Conservation (phyloP, 2,329 filamentous ascomycete species). For the Rasamsonia emersonii region DNA sequence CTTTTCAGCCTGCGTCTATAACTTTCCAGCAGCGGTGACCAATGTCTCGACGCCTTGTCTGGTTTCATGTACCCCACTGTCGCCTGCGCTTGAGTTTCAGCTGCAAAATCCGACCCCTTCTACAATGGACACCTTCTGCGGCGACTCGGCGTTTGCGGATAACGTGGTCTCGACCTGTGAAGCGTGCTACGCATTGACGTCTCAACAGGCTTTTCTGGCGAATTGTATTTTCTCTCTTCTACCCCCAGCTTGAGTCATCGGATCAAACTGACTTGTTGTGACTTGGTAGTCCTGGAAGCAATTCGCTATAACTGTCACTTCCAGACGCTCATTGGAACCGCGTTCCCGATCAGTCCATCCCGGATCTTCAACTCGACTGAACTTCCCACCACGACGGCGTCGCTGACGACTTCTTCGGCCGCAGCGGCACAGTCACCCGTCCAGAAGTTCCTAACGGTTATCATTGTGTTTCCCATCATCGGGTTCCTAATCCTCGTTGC, state of each 20-base stretch:
- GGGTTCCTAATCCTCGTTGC: slow-evolving; percentile 31
- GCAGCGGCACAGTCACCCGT: slow-evolving; percentile 11
- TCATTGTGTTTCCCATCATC: slow-evolving; percentile 36
- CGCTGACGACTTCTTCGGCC: slow-evolving; percentile 14
- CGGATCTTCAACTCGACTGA: slow-evolving; percentile 34
- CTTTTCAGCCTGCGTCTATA: slow-evolving; percentile 36
- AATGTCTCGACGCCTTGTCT: slow-evolving; percentile 37
- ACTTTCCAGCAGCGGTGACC: slow-evolving; percentile 24
- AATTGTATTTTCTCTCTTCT: slow-evolving; percentile 31
- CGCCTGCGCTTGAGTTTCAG: slow-evolving; percentile 22
- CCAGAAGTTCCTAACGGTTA: slow-evolving; percentile 27
- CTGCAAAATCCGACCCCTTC: slow-evolving; percentile 18
- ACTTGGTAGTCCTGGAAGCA: slow-evolving; percentile 33
- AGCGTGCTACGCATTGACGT: slow-evolving; percentile 35
- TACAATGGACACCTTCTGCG: slow-evolving; percentile 31
- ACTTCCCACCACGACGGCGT: slow-evolving; percentile 24
- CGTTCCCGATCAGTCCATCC: slow-evolving; percentile 32
- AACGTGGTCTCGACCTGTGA: slow-evolving; percentile 34
- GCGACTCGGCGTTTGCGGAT: slow-evolving; percentile 29
- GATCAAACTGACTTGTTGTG: slow-evolving; percentile 5
- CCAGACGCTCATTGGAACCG: slow-evolving; percentile 21
- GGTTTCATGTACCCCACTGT: slow-evolving; percentile 31
- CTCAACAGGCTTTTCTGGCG: slow-evolving; percentile 30
- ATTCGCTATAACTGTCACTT: slow-evolving; percentile 39
- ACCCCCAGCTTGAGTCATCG: not conserved